Evolutionary conservation across 495 filamentous ascomycete species (phyloP), one percentile per base, ranked within the genome.

Genomic region (Neurospora sublineolata): DNA sequence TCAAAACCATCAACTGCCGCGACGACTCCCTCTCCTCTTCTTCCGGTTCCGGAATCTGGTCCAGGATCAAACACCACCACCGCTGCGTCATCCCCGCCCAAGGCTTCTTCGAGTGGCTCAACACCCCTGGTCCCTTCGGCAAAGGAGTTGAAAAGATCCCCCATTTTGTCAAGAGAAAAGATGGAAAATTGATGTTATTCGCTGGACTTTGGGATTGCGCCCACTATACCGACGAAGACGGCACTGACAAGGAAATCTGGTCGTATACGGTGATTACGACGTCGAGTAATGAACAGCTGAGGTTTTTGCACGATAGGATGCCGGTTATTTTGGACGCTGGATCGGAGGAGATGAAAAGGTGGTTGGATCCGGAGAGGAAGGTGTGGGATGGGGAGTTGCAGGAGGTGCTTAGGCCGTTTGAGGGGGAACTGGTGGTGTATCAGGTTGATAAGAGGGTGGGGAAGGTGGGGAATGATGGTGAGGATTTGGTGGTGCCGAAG

Each of bases 61-160:
- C 86, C 36, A 87, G 85, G 16, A 97, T 98, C 91, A 97, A 97
- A 79, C 86, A 88, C 68, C 87, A 84, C 75, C 97, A 97, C 79
- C 86, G 95, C 33, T 99, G 95, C 77, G 83, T 97, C 52, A 89
- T 99, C 3, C 74, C 94, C 4, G 93, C 91, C 16, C 89, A 97
- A 80, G 95, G 95, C 3, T 99, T 97, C 81, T 99, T 94, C 79
- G 95, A 99, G 80, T 99, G 95, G 95, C 80, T 95, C 69, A 93
- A 95, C 79, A 92, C 93, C 76, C 87, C 23, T 20, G 69, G 68
- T 2, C 67, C 88, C 37, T 89, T 88, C 0, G 85, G 89, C 1
- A 94, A 60, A 92, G 75, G 89, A 93, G 41, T 44, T n/a, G 44
- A 60, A 73, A 93, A 90, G 80, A 82, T 94, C 0, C 95, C 95